Evolutionary conservation across 805 yeast genomes (phyloP).

Genomic region (Wickerhamomyces tratensis): DNA sequence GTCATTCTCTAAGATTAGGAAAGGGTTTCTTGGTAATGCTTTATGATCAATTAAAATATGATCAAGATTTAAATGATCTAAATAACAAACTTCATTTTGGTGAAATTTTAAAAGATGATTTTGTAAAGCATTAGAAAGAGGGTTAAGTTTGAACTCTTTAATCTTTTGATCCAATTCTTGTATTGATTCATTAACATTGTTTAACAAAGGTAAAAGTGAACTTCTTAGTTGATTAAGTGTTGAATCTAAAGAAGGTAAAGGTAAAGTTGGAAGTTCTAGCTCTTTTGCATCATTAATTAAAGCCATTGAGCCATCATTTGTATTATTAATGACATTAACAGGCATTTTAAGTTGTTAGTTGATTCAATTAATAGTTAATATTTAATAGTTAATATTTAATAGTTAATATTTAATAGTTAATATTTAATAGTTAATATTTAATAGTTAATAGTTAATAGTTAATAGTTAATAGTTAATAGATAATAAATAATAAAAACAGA

Average conservation of each 20-base stretch:
- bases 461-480: too few species aligned
- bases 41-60: constrained; percentile 27
- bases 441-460: too few species aligned
- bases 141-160: constrained; percentile 32
- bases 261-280: constrained; percentile 39
- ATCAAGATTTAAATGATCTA: constrained; percentile 37
- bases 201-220: constrained; percentile 51
- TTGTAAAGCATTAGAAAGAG: constrained; percentile 38
- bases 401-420: too few species aligned
- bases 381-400: too few species aligned
- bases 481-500: too few species aligned
- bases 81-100: constrained; percentile 34
- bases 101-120: constrained; percentile 40
- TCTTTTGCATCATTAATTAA: constrained; percentile 11
- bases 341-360: too few species aligned
- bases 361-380: too few species aligned
- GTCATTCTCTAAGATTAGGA: constrained; percentile 64
- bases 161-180: constrained; percentile 33
- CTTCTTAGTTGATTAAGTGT: constrained; percentile 44
- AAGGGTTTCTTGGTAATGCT: constrained; percentile 68
- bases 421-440: too few species aligned
- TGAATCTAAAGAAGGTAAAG: constrained; percentile 45
- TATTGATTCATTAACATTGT: constrained; percentile 35
- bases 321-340: too few species aligned
- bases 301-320: background rate